Percentiles rank a stretch among this genome's conserved stretches.
Evolutionary conservation across 345 rosid species (phyloP).

Genomic region (Geranium rotundifolium): DNA sequence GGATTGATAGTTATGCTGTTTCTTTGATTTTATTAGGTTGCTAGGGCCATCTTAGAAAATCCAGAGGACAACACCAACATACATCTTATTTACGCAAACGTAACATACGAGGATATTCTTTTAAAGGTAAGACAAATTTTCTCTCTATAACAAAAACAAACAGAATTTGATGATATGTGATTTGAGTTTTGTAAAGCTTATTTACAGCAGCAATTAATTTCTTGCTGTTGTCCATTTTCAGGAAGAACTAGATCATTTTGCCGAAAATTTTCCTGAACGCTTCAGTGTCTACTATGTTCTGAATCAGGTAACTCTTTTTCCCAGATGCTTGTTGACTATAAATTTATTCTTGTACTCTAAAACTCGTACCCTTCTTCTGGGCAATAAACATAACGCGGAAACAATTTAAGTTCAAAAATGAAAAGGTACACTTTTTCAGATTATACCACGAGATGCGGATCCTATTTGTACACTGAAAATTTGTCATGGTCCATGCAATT

Average conservation of each 20-base stretch:
- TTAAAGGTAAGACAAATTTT: slow-evolving; percentile 26
- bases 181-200: too few relatives aligned
- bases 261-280: slow-evolving; percentile 27
- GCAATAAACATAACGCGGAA: neutral
- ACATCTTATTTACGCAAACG: slow-evolving; percentile 46
- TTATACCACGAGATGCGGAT: too few relatives aligned
- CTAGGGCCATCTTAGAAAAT: slow-evolving; percentile 43
- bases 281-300: slow-evolving; percentile 47
- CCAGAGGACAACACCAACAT: slow-evolving; percentile 31
- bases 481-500: too few relatives aligned
- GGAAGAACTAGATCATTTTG: slow-evolving; percentile 52
- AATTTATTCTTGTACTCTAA: neutral
- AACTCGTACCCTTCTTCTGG: neutral
- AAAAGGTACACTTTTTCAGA: neutral
- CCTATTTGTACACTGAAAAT: too few relatives aligned
- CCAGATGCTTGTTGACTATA: neutral
- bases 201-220: neutral
- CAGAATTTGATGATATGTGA: too few relatives aligned
- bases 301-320: slow-evolving; percentile 35
- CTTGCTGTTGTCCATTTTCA: slow-evolving; percentile 11
- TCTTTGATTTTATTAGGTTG: slow-evolving; percentile 21
- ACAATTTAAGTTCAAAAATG: neutral
- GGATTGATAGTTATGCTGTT: neutral
- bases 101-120: slow-evolving; percentile 43
- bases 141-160: neutral